Evolutionary conservation across 345 rosid species (phyloP), one percentile per base, ranked within the genome.

Genomic region (Eucalyptus globulus): DNA sequence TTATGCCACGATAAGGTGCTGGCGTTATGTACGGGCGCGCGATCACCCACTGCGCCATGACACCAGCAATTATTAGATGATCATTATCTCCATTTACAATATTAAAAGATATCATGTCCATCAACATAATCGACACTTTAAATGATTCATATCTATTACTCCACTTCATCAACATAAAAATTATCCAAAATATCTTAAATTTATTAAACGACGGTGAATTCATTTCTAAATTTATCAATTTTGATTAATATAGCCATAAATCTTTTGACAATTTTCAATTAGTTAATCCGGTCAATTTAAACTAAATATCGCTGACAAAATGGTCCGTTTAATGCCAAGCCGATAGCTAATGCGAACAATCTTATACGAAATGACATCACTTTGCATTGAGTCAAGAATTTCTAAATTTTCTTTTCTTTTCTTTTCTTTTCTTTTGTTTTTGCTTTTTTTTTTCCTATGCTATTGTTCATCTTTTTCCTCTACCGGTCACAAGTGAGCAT

Each of bases 121-220:
- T 37, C 27, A 40, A 2, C 29, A 11, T 21, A 11, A 76, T 40
- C 43, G 83, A 40, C 24, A 40, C 24, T 11, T 40, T 76, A 76
- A 76, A 76, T 76, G 83, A 40, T 40, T 40, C 15, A 40, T 76
- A 2, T 69, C 44, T 19, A 21, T 11, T 7, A 65, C 76, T 16
- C 19, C 15, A 65, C 6, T 65, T 76, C 13, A 69, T 69, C 12
- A 69, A 69, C 6, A 6, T 19, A 3, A 76, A 11, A 40, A 37
- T 37, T 21, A 3, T 17, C 27, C 2, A 72, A 72, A 72, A 34
- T 17, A 16, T 17, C 1, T 8, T 9, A 31, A 7, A 67, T 67
- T 67, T 31, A 15, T 69, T 31, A 6, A 31, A 34, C 0, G 2
- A 3, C 0, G 0, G 1, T 3, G 13, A 34, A 69, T 69, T 14